Evolutionary conservation across 1,139 yeast species (phyloP), one percentile per base, ranked within the genome.

Genomic region (Tardiomyces depauwii): DNA sequence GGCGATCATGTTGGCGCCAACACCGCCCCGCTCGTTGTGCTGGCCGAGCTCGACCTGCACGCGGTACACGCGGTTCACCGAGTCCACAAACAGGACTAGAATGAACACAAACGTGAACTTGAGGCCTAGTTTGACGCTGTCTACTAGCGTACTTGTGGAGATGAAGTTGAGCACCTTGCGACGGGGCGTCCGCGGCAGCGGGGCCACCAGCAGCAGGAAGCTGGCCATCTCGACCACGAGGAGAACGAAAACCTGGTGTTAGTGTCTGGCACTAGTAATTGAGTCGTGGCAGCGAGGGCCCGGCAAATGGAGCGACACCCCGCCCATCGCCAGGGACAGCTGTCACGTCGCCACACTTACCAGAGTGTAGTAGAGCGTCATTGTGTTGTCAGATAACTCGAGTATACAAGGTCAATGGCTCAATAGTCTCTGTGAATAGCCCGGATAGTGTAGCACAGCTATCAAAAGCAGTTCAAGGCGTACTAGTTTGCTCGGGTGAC

Each of bases 61-160:
- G 19, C 82, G 70, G 62, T 74, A 75, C 33, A 87, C 93, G 51
- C 95, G 76, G 67, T 87, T 88, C 53, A 88, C 83, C 1, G 96
- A 81, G 64, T 93, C 99, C 47, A 86, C 65, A 62, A 93, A 93
- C 54, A 93, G 73, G 41, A 91, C 78, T 47, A 85, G 70, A 21
- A 93, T 85, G 68, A 89, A 91, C 11, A 83, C 89, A 55, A 91
- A 73, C 2, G 89, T 72, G 65, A 95, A 88, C 61, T 85, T 84
- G 55, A 87, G 71, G 10, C 87, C 82, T 53, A 87, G 77, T 56
- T 82, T 84, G 51, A 89, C 77, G 55, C 82, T 79, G 54, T 80
- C 80, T 47, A 80, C 75, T 49, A 78, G 70, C 63, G 86, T 82
- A 14, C 94, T 93, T 25, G 76, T 77, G 42, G 86, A 71, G 27